A percentile compares a stretch with the other conserved stretches of the same genome.
These are phyloP conservation scores for Amanita inopinata DNA, from an alignment of 768 basidiomycete genomes.

Conservation along the genomic window DNA sequence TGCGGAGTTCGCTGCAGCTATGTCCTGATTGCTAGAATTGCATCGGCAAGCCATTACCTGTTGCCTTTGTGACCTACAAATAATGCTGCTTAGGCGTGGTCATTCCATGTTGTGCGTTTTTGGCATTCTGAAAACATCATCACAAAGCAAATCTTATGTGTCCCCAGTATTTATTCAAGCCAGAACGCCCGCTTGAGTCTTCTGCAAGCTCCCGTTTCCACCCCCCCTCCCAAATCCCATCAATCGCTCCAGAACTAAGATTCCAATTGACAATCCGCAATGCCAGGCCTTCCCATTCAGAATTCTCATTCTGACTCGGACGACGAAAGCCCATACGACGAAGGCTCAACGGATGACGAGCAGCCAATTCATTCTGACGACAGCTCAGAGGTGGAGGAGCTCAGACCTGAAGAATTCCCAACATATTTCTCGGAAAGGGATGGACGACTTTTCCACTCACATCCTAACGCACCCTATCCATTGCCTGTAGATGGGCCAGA, in stretches of 20 bases:
- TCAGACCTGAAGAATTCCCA: constrained; percentile 46
- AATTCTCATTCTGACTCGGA: not conserved
- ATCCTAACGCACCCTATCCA: constrained; percentile 53
- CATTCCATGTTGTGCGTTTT: not conserved
- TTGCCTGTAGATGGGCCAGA: constrained; percentile 66
- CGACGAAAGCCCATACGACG: constrained; percentile 1
- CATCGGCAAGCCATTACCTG: constrained; percentile 5
- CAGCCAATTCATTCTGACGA: not conserved
- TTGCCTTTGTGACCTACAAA: constrained; percentile 8
- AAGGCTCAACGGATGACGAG: constrained; percentile 6
- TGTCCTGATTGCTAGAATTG: not conserved
- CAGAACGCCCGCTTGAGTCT: not conserved
- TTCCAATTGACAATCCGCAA: not conserved
- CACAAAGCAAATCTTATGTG: constrained; percentile 3
- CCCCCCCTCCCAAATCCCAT: not conserved
- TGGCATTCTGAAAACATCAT: constrained; percentile 3
- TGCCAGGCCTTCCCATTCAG: not conserved
- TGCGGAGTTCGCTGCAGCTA: constrained; percentile 1
- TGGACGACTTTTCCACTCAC: constrained; percentile 62
- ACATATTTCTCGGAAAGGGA: constrained; percentile 46
- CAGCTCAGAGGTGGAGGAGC: constrained; percentile 22
- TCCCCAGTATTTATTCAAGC: constrained; percentile 4
- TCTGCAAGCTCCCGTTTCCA: not conserved
- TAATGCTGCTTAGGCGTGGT: constrained; percentile 8
- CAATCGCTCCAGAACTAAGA: not conserved